Evolutionary conservation across 495 filamentous ascomycete genomes (phyloP).

Genomic region (Xeromyces bisporus): DNA sequence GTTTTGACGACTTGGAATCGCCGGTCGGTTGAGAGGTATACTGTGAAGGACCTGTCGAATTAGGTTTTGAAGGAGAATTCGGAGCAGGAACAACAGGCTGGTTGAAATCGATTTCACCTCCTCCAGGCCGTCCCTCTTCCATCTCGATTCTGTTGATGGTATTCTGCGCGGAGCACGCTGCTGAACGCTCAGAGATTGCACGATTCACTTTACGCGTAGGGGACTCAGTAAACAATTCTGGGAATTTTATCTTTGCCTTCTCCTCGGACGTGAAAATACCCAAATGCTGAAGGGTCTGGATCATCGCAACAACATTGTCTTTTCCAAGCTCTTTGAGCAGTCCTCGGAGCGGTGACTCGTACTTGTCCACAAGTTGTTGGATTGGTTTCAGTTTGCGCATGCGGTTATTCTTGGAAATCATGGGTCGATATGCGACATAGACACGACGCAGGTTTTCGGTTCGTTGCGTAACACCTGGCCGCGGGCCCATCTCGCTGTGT

Average conservation of each 20-base stretch:
- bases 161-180: neutral
- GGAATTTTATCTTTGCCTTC: slow-evolving; percentile 17
- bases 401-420: neutral
- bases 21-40: neutral
- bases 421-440: neutral
- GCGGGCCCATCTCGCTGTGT: no score
- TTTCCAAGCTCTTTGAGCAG: slow-evolving; percentile 10
- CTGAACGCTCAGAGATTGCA: slow-evolving; percentile 1
- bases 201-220: slow-evolving; percentile 9
- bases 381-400: neutral
- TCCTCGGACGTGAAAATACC: slow-evolving; percentile 15
- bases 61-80: neutral
- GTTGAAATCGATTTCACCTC: slow-evolving; percentile 3
- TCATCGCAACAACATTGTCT: slow-evolving; percentile 13
- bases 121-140: slow-evolving; percentile 4
- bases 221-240: slow-evolving; percentile 15
- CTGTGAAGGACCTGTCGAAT: neutral
- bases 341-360: neutral
- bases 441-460: neutral
- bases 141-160: slow-evolving; percentile 1
- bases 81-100: slow-evolving; percentile 3
- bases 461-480: no score
- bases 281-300: slow-evolving; percentile 12
- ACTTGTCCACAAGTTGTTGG: neutral
- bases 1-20: neutral